These are phyloP conservation scores for Annulohypoxylon moriforme DNA, from an alignment of 495 filamentous ascomycete species.

Conservation along the genomic window DNA sequence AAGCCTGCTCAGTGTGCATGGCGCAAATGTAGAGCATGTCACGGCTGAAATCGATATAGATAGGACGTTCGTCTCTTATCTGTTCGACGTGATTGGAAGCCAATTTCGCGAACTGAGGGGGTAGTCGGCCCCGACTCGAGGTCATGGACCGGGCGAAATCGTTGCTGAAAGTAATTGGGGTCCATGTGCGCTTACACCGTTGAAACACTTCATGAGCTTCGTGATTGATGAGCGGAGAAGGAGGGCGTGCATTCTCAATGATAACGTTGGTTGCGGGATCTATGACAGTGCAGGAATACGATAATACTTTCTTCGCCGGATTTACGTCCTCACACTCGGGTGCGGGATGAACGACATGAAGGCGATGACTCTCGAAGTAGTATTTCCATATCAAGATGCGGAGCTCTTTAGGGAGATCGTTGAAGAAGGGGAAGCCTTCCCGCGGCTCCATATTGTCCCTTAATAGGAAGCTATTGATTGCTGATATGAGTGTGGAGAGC, in stretches of 20 bases:
- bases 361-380: conserved; percentile 47
- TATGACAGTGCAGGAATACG: conserved; percentile 30
- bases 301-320: conserved; percentile 22
- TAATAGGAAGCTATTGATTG: not conserved
- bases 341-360: conserved; percentile 38
- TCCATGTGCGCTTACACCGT: conserved; percentile 24
- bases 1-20: conserved; percentile 32
- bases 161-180: conserved; percentile 27
- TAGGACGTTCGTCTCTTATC: not conserved
- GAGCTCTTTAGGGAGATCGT: conserved; percentile 43
- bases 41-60: conserved; percentile 35
- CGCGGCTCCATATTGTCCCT: conserved; percentile 13
- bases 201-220: conserved; percentile 27
- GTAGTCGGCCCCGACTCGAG: conserved; percentile 19
- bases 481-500: not conserved
- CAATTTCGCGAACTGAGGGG: conserved; percentile 2
- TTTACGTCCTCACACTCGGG: conserved; percentile 25
- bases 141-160: conserved; percentile 23
- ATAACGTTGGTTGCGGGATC: conserved; percentile 38
- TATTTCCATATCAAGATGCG: conserved; percentile 47
- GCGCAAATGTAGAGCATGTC: conserved; percentile 40
- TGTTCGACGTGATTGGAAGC: not conserved
- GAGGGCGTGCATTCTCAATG: conserved; percentile 22
- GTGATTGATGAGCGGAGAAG: conserved; percentile 29
- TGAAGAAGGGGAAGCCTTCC: conserved; percentile 37